Evolutionary conservation across 2,329 filamentous ascomycete genomes (phyloP), one percentile per base, ranked within the genome.

Genomic region (Verticillium tricorpus): DNA sequence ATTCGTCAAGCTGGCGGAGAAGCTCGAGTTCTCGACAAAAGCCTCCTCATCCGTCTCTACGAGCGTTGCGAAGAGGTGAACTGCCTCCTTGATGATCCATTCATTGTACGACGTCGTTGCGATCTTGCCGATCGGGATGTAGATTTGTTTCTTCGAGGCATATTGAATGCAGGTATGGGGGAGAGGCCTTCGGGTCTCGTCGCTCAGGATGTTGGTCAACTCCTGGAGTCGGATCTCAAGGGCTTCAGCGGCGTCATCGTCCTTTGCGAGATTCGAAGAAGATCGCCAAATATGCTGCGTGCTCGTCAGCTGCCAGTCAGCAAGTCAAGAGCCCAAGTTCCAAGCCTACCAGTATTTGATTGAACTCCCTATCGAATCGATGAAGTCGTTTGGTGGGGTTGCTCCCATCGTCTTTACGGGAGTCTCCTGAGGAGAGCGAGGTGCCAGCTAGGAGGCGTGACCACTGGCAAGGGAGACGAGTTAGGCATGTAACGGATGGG

Each of bases 11-110:
- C 92, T 94, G 62, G 89, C 86, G 2, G 95, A 92, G 73, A 99
- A 99, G 60, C 86, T 83, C 35, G 89, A 85, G 70, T 91, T 96
- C 71, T 96, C 91, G 57, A 97, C 86, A 70, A 98, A 96, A 39
- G 93, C 92, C 72, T 97, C 95, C 77, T 97, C 93, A 75, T 98
- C 95, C 73, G 93, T 95, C 76, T 99, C 95, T 69, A 98, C 91
- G 65, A 99, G 83, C 17, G 92, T 93, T 62, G 92, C 92, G 75
- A 97, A 97, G 72, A 97, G 88, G 50, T 89, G 81, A 40, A 97
- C 90, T 31, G 91, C 90, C 71, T 94, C 91, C 66, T 89, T 88
- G 68, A 98, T 89, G 70, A 97, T 89, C 71, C 87, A 89, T 69
- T 96, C 90, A 74, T 96, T 91, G 73, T 92, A 89, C 35, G 91